Base-by-base conservation (phyloP, 1,139 yeast species). In the Saccharomyces hybrid region DNA sequence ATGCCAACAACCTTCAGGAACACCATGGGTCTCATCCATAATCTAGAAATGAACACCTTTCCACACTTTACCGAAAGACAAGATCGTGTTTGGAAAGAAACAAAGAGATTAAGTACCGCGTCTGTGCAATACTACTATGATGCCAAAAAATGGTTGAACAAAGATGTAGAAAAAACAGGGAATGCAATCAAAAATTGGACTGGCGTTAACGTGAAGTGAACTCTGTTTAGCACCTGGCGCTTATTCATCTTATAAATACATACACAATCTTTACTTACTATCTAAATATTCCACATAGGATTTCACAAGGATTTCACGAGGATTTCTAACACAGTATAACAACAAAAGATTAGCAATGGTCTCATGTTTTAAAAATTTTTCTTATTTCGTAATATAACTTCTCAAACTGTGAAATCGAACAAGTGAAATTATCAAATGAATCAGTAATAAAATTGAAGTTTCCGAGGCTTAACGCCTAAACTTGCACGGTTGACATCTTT, bases 1-100 rank as follows among this genome's bases (percentile, higher is more conserved):
- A 77, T 91, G 63, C 99, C 99, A 27, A 73, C 78, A 49, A 90
- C 99, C 0, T 88, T 81, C 64, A 68, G 69, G 47, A 89, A 88
- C 68, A 82, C 91, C 8, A 74, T 79, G 25, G 72, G 73, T 9
- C 81, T 86, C 60, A 71, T 81, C 2, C 85, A 91, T 83, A 76
- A 75, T 53, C 76, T 83, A 60, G 97, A 93, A 71, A 75, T 82
- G 67, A 71, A 77, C 56, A 75, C 78, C 48, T 74, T 86, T 54
- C 95, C 97, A 2, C 76, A 74, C 47, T 70, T 89, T 48, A 90
- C 95, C 7, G 73, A 79, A 51, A 81, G 80, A 56, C 97, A 91
- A 38, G 82, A 78, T 47, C 75, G 73, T 26, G 66, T 86, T 62
- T 38, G 44, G 44, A 13, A 20, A 38, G 26, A 38, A 38, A 38